These are phyloP conservation scores for Daldinia concentrica DNA, from an alignment of 495 filamentous ascomycete species.

Conservation along the genomic window DNA sequence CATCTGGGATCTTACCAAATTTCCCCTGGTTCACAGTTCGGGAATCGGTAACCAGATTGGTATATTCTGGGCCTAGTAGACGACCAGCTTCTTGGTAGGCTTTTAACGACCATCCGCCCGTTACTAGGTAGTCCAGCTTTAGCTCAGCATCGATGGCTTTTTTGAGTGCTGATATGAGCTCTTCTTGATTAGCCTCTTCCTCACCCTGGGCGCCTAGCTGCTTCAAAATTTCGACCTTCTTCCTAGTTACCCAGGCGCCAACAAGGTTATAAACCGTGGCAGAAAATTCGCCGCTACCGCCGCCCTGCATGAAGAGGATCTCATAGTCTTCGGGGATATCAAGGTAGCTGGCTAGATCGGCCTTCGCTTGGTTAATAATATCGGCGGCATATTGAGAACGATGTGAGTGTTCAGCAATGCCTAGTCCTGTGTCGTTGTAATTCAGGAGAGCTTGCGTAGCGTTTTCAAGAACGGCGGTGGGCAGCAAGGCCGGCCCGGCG, in stretches of 20 bases:
- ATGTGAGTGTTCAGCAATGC: slow-evolving; percentile 87
- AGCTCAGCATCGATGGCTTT: slow-evolving; percentile 71
- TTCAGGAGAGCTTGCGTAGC: slow-evolving; percentile 82
- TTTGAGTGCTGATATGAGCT: slow-evolving; percentile 67
- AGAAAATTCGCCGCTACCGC: slow-evolving; percentile 84
- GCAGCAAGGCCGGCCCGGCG: slow-evolving; percentile 85
- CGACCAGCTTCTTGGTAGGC: slow-evolving; percentile 85
- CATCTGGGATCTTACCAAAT: slow-evolving; percentile 83
- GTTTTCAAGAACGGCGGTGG: slow-evolving; percentile 76
- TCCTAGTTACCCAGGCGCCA: slow-evolving; percentile 78
- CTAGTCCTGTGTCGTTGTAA: slow-evolving; percentile 81
- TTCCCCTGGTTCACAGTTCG: slow-evolving; percentile 79
- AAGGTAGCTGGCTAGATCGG: slow-evolving; percentile 71
- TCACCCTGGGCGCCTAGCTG: slow-evolving; percentile 50
- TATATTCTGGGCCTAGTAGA: slow-evolving; percentile 76
- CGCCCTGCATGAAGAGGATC: slow-evolving; percentile 81
- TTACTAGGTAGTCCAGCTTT: slow-evolving; percentile 88
- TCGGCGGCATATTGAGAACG: slow-evolving; percentile 78
- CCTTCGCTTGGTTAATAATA: slow-evolving; percentile 72
- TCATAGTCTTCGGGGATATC: slow-evolving; percentile 82
- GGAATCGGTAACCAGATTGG: slow-evolving; percentile 81
- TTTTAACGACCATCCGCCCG: slow-evolving; percentile 93
- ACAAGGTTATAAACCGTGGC: slow-evolving; percentile 85
- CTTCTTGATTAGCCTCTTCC: slow-evolving; percentile 64
- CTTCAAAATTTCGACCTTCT: slow-evolving; percentile 54